Percentiles rank a stretch among this genome's conserved stretches.
Conservation (phyloP, 2,329 filamentous ascomycete genomes). For the Ascochyta lentis region DNA sequence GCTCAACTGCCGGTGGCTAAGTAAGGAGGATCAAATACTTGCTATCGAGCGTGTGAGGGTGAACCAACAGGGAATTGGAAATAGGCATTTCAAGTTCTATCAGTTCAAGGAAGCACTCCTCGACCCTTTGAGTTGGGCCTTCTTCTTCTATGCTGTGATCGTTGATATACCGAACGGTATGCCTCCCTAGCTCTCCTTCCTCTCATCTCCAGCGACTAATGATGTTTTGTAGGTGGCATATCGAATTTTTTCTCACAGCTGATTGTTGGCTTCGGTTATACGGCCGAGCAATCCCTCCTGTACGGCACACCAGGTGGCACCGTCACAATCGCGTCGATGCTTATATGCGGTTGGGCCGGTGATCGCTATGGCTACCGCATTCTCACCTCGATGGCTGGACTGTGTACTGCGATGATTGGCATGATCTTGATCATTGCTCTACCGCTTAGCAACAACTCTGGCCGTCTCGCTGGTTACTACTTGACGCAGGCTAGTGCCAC, state of each 20-base stretch:
- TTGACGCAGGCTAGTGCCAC: conserved; percentile 66
- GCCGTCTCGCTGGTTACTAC: conserved; percentile 70
- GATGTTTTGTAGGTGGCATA: conserved; percentile 53
- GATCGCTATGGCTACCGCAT: conserved; percentile 64
- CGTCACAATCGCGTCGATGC: conserved; percentile 66
- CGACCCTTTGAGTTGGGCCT: conserved; percentile 67
- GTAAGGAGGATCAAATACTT: conserved; percentile 69
- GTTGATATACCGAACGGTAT: conserved; percentile 64
- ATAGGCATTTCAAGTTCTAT: conserved; percentile 70
- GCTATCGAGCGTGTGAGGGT: conserved; percentile 74
- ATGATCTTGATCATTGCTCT: conserved; percentile 70
- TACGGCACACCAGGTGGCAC: conserved; percentile 71
- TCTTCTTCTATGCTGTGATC: conserved; percentile 63
- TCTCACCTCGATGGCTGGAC: conserved; percentile 60
- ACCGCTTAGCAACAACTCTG: conserved; percentile 63
- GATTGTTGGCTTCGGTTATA: conserved; percentile 70
- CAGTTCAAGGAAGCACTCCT: conserved; percentile 67
- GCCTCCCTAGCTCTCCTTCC: background rate
- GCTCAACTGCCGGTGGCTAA: conserved; percentile 68
- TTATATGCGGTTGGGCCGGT: conserved; percentile 64
- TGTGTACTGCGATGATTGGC: conserved; percentile 63
- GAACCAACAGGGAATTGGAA: conserved; percentile 78
- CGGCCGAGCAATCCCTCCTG: conserved; percentile 66
- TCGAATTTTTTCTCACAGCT: conserved; percentile 68
- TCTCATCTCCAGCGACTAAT: conserved; percentile 3